Evolutionary conservation across 2,329 filamentous ascomycete genomes (phyloP), one percentile per base, ranked within the genome.

Genomic region (Penicillium sp.): DNA sequence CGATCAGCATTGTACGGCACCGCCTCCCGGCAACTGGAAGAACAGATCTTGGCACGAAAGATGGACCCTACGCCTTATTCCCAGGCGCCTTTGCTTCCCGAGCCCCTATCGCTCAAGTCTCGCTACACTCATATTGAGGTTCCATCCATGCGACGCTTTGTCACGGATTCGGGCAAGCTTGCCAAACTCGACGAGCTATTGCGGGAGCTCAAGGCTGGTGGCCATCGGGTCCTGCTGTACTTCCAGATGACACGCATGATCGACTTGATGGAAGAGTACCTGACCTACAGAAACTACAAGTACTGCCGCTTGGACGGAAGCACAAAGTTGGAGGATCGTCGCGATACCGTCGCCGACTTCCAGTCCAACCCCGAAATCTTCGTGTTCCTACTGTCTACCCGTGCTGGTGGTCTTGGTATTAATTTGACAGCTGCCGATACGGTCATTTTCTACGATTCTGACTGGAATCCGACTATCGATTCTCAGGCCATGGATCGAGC

Each of bases 201-300:
- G 14, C 90, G 90, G 74, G 86, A 92, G 75, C 88, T 99, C 71
- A 99, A 98, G 83, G 90, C 92, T 63, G 91, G 90, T 63, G 90
- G 90, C 38, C 95, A 99, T 69, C 92, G 95, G 71, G 95, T 99
- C 22, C 83, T 99, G 55, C 82, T 99, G 20, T 99, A 99, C 83
- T 99, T 99, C 90, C 95, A 99, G 82, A 99, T 99, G 95, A 99
- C 95, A 4, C 90, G 91, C 73, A 99, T 99, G 95, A 98, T 99
- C 73, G 94, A 99, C 75, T 82, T 99, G 61, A 98, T 98, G 91
- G 95, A 99, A 76, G 95, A 99, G 78, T 99, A 98, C 70, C 83
- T 99, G 60, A 98, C 95, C 0, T 98, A 98, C 80, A 91, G 95
- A 75, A 97, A 98, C 79, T 98, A 96, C 88, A 97, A 96, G 78